Evolutionary conservation across 768 basidiomycete species (phyloP).

Genomic region (Lactarius quietus): DNA sequence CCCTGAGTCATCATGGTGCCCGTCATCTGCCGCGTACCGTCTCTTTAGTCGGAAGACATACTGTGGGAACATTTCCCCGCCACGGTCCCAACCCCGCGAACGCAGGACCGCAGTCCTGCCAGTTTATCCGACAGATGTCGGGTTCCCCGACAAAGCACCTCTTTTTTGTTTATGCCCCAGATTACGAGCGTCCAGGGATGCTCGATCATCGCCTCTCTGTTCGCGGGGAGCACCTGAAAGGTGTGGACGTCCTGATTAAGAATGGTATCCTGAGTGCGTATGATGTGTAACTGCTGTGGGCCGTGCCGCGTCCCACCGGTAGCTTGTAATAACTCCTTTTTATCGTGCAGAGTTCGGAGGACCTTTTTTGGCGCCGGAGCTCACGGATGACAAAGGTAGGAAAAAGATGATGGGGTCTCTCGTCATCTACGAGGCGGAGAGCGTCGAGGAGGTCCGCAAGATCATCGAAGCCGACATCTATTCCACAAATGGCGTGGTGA

Average conservation of each 20-base stretch:
- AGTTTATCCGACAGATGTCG: conserved; percentile 7
- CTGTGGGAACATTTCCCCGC: neutral
- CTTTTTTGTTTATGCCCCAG: conserved; percentile 35
- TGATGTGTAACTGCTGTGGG: neutral
- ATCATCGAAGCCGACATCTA: conserved; percentile 31
- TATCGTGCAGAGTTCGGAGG: conserved; percentile 17
- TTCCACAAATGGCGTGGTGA: conserved; percentile 30
- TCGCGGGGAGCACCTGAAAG: conserved; percentile 30
- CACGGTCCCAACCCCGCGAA: neutral
- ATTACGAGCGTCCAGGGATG: conserved; percentile 31
- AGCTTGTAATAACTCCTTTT: neutral
- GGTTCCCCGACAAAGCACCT: conserved; percentile 13
- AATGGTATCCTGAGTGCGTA: conserved; percentile 25
- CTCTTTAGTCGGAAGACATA: neutral
- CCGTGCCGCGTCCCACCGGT: too few relatives aligned
- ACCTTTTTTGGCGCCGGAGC: conserved; percentile 22
- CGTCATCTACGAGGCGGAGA: conserved; percentile 26
- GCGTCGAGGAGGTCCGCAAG: conserved; percentile 29
- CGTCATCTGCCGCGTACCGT: neutral
- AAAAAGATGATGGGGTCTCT: conserved; percentile 31
- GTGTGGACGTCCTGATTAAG: conserved; percentile 9
- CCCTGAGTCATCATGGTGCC: neutral
- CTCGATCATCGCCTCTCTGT: conserved; percentile 30
- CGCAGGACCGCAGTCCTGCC: neutral
- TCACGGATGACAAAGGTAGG: conserved; percentile 8